Percentiles rank a stretch among this genome's conserved stretches.
Evolutionary conservation across 306 rosid species (phyloP).

Genomic region (Quercus cerris): DNA sequence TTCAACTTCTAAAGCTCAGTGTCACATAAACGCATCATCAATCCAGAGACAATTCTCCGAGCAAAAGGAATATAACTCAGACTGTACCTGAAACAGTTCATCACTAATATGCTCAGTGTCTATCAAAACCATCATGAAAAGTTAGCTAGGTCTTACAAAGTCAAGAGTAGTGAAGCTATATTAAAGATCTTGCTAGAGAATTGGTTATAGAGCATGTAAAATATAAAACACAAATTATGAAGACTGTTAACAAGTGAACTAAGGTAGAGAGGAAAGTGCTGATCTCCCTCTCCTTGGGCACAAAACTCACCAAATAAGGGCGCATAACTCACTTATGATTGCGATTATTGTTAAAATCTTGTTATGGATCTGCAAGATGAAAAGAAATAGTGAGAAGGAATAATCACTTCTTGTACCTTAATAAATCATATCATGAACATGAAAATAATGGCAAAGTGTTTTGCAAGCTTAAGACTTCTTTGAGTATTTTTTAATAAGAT

Average conservation of each 20-base stretch:
- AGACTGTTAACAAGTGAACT: constrained; percentile 2
- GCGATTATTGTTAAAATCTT: constrained; percentile 77
- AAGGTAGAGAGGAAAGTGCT: constrained; percentile 5
- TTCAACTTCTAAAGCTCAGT: constrained; percentile 61
- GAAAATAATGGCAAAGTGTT: not conserved
- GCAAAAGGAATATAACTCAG: constrained; percentile 97
- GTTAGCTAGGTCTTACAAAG: not conserved
- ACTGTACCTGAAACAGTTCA: constrained; percentile 71
- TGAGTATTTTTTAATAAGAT: not conserved
- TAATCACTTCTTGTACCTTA: not conserved
- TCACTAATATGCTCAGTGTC: constrained; percentile 5
- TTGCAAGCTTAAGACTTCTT: not conserved
- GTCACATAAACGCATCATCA: constrained; percentile 82
- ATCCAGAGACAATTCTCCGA: constrained; percentile 82
- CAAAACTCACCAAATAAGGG: constrained; percentile 77
- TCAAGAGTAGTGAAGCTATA: not conserved
- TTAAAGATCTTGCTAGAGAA: not conserved
- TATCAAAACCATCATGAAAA: not conserved
- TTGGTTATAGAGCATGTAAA: not conserved
- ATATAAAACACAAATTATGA: not conserved
- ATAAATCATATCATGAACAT: not conserved
- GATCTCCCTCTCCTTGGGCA: constrained; percentile 11
- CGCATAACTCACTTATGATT: constrained; percentile 72
- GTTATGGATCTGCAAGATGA: constrained; percentile 65
- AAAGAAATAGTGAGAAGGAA: not conserved